Evolutionary conservation across 2,329 filamentous ascomycete genomes (phyloP).

Genomic region (Metarhizium humberi): DNA sequence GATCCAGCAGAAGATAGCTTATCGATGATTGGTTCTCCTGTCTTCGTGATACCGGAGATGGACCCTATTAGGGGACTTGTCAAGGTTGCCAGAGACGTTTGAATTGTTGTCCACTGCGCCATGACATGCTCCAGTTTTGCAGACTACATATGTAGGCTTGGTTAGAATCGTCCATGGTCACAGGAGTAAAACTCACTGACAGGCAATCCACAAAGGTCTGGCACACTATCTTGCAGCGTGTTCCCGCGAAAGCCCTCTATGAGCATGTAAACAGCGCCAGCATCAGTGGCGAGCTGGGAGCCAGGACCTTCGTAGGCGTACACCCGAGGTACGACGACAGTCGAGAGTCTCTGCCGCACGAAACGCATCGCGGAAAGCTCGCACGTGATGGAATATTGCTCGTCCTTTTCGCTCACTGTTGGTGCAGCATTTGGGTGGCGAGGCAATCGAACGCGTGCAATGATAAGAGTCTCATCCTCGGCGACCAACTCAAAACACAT

Average conservation of each 20-base stretch:
- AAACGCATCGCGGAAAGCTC: slow-evolving; percentile 13
- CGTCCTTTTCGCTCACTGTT: slow-evolving; percentile 6
- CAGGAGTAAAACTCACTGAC: slow-evolving; percentile 6
- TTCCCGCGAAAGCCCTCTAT: slow-evolving; percentile 17
- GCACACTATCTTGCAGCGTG: slow-evolving; percentile 11
- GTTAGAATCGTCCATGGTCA: slow-evolving; percentile 1
- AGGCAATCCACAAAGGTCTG: slow-evolving; percentile 11
- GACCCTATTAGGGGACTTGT: slow-evolving; percentile 15
- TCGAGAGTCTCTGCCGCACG: neutral
- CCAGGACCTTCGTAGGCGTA: slow-evolving; percentile 6
- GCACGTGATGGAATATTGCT: slow-evolving; percentile 10
- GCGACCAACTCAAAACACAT: slow-evolving; percentile 16
- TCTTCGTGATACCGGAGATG: slow-evolving; percentile 10
- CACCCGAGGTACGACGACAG: too few species aligned
- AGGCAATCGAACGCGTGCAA: slow-evolving; percentile 14
- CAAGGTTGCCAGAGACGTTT: slow-evolving; percentile 7
- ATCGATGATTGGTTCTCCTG: slow-evolving; percentile 13
- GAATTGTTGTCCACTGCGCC: slow-evolving; percentile 11
- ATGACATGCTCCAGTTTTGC: slow-evolving; percentile 13
- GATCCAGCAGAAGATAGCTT: slow-evolving; percentile 7
- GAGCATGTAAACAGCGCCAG: slow-evolving; percentile 17
- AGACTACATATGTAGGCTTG: slow-evolving; percentile 1
- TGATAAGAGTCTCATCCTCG: slow-evolving; percentile 12
- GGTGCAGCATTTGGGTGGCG: slow-evolving; percentile 10
- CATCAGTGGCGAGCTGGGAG: slow-evolving; percentile 9